These are phyloP conservation scores for Dillenia suffruticosa DNA, from an alignment of 164 flowering plant species.

Conservation along the genomic window DNA sequence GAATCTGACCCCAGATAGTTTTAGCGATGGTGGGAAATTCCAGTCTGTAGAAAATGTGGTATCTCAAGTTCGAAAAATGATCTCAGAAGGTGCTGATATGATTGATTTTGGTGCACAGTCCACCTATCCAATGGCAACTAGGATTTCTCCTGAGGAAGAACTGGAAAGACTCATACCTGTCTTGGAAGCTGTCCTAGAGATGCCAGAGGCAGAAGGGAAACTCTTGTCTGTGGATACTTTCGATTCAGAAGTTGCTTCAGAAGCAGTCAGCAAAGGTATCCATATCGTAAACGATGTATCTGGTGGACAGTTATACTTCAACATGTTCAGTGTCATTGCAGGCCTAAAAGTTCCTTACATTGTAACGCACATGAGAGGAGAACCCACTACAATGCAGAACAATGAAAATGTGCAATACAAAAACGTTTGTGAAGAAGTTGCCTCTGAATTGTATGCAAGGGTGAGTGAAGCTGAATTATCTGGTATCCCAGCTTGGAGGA, in stretches of 20 bases:
- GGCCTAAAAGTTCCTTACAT: constrained; percentile 70
- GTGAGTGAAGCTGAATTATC: constrained; percentile 67
- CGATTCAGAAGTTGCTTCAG: constrained; percentile 73
- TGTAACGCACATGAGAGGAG: constrained; percentile 90
- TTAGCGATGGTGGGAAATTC: constrained; percentile 91
- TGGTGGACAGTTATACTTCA: constrained; percentile 62
- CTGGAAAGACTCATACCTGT: constrained; percentile 75
- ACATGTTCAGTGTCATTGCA: constrained; percentile 64
- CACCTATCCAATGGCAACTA: constrained; percentile 74
- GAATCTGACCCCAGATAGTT: constrained; percentile 91
- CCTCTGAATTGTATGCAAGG: constrained; percentile 45
- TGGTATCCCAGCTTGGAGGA: constrained; percentile 92
- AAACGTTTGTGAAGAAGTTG: constrained; percentile 66
- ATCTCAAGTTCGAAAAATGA: constrained; percentile 61
- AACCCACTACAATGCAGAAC: constrained; percentile 82
- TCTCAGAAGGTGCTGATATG: constrained; percentile 84
- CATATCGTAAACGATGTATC: constrained; percentile 90
- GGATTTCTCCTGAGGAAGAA: constrained; percentile 72
- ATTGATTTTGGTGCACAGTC: constrained; percentile 96
- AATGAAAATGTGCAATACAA: constrained; percentile 55
- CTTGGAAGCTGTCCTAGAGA: constrained; percentile 52
- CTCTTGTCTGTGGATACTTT: constrained; percentile 88
- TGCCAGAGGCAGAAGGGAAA: constrained; percentile 74
- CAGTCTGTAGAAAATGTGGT: constrained; percentile 62
- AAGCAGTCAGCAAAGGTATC: constrained; percentile 72